Evolutionary conservation across 805 yeast genomes (phyloP).

Genomic region (Pichia occidentalis): DNA sequence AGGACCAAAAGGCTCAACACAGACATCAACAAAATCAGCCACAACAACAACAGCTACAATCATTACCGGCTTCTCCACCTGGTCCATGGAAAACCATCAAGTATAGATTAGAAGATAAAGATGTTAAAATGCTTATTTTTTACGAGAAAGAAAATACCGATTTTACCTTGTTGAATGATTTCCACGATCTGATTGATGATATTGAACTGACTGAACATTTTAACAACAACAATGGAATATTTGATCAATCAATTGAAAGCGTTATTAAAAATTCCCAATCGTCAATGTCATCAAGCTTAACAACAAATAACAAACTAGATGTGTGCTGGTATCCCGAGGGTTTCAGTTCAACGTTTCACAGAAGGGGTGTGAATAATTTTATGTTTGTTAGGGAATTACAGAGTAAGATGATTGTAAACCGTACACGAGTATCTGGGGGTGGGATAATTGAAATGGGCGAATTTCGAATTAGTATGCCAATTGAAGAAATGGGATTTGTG

Average conservation of each 20-base stretch:
- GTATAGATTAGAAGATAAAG: constrained; percentile 19
- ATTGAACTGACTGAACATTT: no score
- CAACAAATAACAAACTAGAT: constrained; percentile 17
- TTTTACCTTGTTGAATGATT: neutral
- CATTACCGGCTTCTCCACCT: neutral
- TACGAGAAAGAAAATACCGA: constrained; percentile 18
- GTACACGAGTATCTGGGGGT: constrained; percentile 25
- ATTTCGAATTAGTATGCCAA: constrained; percentile 37
- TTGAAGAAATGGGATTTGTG: constrained; percentile 28
- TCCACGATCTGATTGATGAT: no score
- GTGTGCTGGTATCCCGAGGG: constrained; percentile 40
- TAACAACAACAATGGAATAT: no score
- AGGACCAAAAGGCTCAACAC: neutral
- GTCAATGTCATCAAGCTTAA: constrained; percentile 14
- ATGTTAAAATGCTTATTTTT: constrained; percentile 29
- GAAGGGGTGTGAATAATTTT: constrained; percentile 41
- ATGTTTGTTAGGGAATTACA: constrained; percentile 47
- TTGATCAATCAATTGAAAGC: no score
- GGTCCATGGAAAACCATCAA: constrained; percentile 14
- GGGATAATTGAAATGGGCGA: constrained; percentile 33
- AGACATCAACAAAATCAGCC: no score
- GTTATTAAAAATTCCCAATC: constrained; percentile 1
- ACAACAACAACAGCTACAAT: neutral
- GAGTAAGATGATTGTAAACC: constrained; percentile 38
- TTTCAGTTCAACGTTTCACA: constrained; percentile 43